phyloP scores from a whole-genome alignment of 148 eudicot genomes.

The Silene uniflora region DNA sequence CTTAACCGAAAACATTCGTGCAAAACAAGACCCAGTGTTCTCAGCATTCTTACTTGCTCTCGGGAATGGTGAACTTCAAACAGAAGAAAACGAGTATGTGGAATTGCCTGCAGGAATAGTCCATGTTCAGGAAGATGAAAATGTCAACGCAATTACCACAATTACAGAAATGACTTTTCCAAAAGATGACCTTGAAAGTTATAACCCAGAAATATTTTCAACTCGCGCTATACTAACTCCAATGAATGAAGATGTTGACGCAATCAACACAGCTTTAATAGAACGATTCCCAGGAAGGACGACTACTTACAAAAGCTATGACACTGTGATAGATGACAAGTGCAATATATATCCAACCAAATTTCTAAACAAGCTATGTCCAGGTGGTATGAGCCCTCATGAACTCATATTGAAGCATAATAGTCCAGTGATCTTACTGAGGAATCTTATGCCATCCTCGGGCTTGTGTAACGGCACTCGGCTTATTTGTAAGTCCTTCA shows the following conservation, averaged over 20 bases:
- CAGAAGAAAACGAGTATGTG: neutral
- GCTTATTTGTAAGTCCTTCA: neutral
- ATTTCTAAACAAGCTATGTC: no score
- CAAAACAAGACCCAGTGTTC: neutral
- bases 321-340: neutral
- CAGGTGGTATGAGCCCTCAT: no score
- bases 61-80: no score
- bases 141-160: neutral
- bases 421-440: slow-evolving; percentile 8
- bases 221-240: no score
- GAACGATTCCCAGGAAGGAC: no score
- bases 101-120: neutral
- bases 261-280: neutral
- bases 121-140: no score
- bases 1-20: no score
- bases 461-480: slow-evolving; percentile 17
- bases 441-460: slow-evolving; percentile 1
- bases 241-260: no score
- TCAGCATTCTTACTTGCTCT: neutral
- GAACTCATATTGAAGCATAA: neutral
- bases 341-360: no score
- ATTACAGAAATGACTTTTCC: neutral
- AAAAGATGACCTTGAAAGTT: no score
- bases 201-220: no score
- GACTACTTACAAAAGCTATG: neutral